Conservation (phyloP, 176 grass and related monocot genomes). For the Alloteropsis semialata region DNA sequence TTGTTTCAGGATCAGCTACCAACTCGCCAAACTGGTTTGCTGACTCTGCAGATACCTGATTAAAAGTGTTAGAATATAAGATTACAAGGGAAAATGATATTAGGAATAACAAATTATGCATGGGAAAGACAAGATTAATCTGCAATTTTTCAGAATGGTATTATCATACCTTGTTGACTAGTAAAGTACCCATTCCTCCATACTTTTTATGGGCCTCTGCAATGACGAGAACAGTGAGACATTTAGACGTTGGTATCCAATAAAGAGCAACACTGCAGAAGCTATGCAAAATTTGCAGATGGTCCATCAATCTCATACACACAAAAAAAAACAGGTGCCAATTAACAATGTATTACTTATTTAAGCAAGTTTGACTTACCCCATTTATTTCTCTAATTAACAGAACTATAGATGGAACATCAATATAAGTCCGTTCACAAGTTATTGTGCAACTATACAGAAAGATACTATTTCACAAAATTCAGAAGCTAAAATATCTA, state of each 20-base stretch:
- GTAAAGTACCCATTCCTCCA: conserved; percentile 87
- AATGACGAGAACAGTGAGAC: conserved; percentile 34
- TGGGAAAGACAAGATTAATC: background rate
- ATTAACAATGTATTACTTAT: background rate
- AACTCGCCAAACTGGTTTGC: conserved; percentile 98
- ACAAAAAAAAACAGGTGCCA: background rate
- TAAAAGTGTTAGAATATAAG: conserved; percentile 12
- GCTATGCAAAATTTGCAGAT: conserved; percentile 6
- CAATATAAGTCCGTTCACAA: background rate
- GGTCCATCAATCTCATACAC: background rate
- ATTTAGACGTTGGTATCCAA: conserved; percentile 18
- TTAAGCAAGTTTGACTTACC: background rate
- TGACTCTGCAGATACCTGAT: conserved; percentile 91
- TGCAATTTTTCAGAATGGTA: background rate
- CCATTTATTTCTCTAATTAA: background rate
- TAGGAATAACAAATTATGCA: background rate
- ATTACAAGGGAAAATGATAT: conserved; percentile 2
- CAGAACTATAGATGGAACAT: background rate
- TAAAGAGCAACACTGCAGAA: background rate
- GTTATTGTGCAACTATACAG: background rate
- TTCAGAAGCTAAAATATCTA: background rate
- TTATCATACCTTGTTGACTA: conserved; percentile 82
- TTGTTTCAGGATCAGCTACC: conserved; percentile 91
- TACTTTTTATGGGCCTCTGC: conserved; percentile 96
- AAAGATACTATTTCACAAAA: background rate